Evolutionary conservation across 2,329 filamentous ascomycete genomes (phyloP).

Genomic region (Ramularia collo-cygni): DNA sequence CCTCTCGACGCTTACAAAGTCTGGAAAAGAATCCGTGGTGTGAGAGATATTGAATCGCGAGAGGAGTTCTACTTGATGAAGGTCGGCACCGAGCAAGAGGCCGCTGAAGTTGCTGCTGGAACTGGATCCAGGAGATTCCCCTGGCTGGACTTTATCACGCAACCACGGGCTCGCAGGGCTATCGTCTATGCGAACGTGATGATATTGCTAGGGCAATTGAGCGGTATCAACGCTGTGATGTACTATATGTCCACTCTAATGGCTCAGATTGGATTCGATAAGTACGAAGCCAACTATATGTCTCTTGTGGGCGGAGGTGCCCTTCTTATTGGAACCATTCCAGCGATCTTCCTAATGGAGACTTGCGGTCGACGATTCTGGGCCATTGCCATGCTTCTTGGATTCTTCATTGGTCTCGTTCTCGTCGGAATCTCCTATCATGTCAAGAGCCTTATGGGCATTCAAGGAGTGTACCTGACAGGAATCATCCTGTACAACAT

Average conservation of each 20-base stretch:
- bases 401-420: slow-evolving; percentile 63
- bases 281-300: slow-evolving; percentile 62
- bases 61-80: slow-evolving; percentile 70
- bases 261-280: slow-evolving; percentile 59
- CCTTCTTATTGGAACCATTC: slow-evolving; percentile 49
- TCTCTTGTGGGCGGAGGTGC: slow-evolving; percentile 64
- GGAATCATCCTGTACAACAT: slow-evolving; percentile 63
- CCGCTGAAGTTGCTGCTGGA: slow-evolving; percentile 45
- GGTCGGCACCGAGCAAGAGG: slow-evolving; percentile 51
- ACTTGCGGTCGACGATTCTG: slow-evolving; percentile 66
- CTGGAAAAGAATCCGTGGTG: slow-evolving; percentile 66
- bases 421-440: slow-evolving; percentile 60
- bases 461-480: slow-evolving; percentile 55
- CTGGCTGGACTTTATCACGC: slow-evolving; percentile 69
- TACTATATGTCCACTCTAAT: slow-evolving; percentile 67
- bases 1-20: slow-evolving; percentile 57
- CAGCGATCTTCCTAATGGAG: slow-evolving; percentile 57
- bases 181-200: slow-evolving; percentile 63
- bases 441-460: slow-evolving; percentile 35
- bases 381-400: slow-evolving; percentile 64
- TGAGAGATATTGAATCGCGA: slow-evolving; percentile 48
- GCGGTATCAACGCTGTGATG: slow-evolving; percentile 58
- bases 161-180: slow-evolving; percentile 58
- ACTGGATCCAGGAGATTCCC: slow-evolving; percentile 52
- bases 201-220: slow-evolving; percentile 64